phyloP scores from a whole-genome alignment of 306 rosid genomes.

The Mucuna pruriens region DNA sequence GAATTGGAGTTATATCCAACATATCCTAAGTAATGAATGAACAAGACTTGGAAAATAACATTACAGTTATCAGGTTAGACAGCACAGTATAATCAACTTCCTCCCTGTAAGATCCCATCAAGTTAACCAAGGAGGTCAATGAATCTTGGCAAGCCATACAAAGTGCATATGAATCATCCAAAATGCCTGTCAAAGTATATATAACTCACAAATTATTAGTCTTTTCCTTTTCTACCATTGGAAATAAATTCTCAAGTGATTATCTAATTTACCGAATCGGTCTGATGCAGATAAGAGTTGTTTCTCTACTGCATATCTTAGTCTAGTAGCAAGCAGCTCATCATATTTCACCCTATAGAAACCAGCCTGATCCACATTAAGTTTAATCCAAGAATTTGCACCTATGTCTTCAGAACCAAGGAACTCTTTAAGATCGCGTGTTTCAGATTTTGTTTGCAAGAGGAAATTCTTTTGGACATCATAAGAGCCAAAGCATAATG shows the following conservation, averaged over 20 bases:
- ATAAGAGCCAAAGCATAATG: slow-evolving; percentile 76
- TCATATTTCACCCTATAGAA: slow-evolving; percentile 97
- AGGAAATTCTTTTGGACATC: slow-evolving; percentile 71
- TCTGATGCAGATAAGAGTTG: slow-evolving; percentile 74
- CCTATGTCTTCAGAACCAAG: slow-evolving; percentile 42
- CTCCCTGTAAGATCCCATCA: slow-evolving; percentile 80
- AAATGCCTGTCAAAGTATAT: slow-evolving; percentile 70
- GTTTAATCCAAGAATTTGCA: slow-evolving; percentile 67
- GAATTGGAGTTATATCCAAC: slow-evolving; percentile 40
- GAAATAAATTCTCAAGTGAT: slow-evolving; percentile 8
- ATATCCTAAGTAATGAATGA: slow-evolving; percentile 20
- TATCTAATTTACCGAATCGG: slow-evolving; percentile 72
- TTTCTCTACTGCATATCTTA: slow-evolving; percentile 75
- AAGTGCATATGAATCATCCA: slow-evolving; percentile 90
- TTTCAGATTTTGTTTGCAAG: slow-evolving; percentile 63
- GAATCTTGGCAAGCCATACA: slow-evolving; percentile 79
- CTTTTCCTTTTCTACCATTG: slow-evolving; percentile 14
- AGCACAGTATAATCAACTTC: slow-evolving; percentile 87
- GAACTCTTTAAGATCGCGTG: slow-evolving; percentile 60
- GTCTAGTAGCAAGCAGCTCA: slow-evolving; percentile 69
- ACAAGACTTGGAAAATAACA: slow-evolving; percentile 37
- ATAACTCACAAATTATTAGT: slow-evolving; percentile 25
- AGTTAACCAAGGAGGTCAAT: slow-evolving; percentile 70
- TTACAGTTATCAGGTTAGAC: slow-evolving; percentile 82
- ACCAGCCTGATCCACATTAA: slow-evolving; percentile 95